A percentile compares a stretch with the other conserved stretches of the same genome.
Conservation (phyloP, 345 rosid genomes). For the Moricandia moricandioides region DNA sequence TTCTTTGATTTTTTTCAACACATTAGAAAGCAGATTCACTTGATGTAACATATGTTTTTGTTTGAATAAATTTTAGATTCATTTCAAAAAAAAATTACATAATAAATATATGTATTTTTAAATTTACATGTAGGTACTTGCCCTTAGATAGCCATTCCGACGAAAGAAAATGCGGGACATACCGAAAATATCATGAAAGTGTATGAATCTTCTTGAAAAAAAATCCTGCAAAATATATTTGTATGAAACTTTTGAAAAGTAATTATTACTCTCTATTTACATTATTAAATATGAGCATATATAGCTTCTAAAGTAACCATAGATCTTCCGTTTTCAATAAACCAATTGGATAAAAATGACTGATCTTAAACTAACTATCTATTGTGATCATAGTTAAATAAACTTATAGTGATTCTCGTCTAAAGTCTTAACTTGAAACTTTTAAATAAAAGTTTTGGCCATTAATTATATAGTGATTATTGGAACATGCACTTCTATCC, state of each 20-base stretch:
- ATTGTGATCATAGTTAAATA: background rate
- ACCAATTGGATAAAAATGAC: background rate
- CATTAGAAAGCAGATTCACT: too few species aligned
- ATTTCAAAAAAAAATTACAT: too few species aligned
- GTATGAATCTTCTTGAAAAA: constrained; percentile 23
- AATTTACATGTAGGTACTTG: too few species aligned
- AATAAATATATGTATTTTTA: too few species aligned
- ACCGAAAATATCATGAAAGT: constrained; percentile 10
- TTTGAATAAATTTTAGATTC: too few species aligned
- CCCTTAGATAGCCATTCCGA: background rate
- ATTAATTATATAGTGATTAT: background rate
- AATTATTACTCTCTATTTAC: constrained; percentile 14
- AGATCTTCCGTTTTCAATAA: constrained; percentile 1
- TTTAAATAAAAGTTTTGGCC: constrained; percentile 1
- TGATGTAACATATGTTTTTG: too few species aligned
- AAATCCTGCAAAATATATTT: constrained; percentile 17
- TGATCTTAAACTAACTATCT: constrained; percentile 4
- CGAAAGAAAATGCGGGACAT: constrained; percentile 23
- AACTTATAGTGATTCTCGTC: background rate
- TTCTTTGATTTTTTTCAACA: too few species aligned
- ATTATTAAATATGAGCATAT: background rate
- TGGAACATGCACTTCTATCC: background rate
- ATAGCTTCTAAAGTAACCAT: constrained; percentile 25
- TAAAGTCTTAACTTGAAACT: background rate
- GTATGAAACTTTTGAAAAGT: constrained; percentile 12